Evolutionary conservation across 2,329 filamentous ascomycete genomes (phyloP).

Genomic region (Talaromyces piceae): DNA sequence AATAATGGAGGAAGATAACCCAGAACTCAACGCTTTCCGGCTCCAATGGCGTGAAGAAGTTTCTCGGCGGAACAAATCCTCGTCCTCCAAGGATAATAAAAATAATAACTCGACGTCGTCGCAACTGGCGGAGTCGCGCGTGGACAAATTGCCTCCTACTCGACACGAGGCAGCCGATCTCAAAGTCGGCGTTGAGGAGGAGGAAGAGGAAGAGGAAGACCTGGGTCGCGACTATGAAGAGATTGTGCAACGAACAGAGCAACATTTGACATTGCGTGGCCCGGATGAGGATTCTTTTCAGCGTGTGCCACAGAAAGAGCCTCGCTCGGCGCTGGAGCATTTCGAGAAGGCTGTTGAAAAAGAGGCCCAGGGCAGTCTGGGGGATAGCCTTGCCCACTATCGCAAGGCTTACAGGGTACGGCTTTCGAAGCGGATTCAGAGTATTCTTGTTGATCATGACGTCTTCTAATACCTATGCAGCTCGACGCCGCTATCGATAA

Average conservation of each 20-base stretch:
- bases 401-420: slow-evolving; percentile 78
- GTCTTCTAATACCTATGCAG: slow-evolving; percentile 40
- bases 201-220: slow-evolving; percentile 26
- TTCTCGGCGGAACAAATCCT: slow-evolving; percentile 37
- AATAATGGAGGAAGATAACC: slow-evolving; percentile 43
- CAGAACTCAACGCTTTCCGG: slow-evolving; percentile 80
- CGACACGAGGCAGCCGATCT: slow-evolving; percentile 31
- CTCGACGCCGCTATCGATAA: slow-evolving; percentile 80
- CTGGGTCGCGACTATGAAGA: slow-evolving; percentile 19
- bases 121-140: slow-evolving; percentile 15
- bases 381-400: slow-evolving; percentile 82
- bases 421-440: not conserved
- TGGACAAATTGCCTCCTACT: slow-evolving; percentile 29
- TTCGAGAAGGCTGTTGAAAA: slow-evolving; percentile 88
- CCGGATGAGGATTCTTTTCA: slow-evolving; percentile 35
- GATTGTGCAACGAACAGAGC: slow-evolving; percentile 28
- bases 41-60: slow-evolving; percentile 82
- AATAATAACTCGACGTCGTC: slow-evolving; percentile 13
- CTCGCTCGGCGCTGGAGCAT: slow-evolving; percentile 76
- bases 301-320: slow-evolving; percentile 38
- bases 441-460: slow-evolving; percentile 14
- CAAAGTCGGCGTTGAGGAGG: too few relatives aligned
- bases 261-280: slow-evolving; percentile 24
- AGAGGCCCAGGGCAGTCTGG: slow-evolving; percentile 75
- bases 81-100: slow-evolving; percentile 9